Base-by-base conservation (phyloP, 2,329 filamentous ascomycete species). In the Moelleriella libera region DNA sequence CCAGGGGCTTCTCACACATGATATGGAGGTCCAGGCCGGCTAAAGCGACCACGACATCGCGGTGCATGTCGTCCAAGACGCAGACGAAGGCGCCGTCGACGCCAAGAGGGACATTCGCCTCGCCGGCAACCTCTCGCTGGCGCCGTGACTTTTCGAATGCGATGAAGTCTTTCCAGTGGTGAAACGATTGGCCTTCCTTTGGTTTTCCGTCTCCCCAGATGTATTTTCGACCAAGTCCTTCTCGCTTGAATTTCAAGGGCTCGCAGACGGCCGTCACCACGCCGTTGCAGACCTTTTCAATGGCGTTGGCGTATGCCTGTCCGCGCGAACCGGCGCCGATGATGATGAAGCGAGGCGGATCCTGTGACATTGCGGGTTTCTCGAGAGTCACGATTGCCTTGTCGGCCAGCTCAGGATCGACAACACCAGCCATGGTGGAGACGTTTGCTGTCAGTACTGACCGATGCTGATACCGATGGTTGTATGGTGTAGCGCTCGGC, bases 1-100 rank as follows among this genome's bases (percentile, higher is more conserved):
- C 87, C 47, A 98, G 68, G 2, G 92, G 92, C 67, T 98, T 98
- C 71, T 98, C 92, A 62, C 88, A 94, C 72, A 96, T 85, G 53
- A 97, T 80, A 62, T 96, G 88, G 44, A 96, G 67, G 2, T 76
- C 60, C 69, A 82, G 66, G 10, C 76, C 76, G 1, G 85, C 82
- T 46, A 95, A 72, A 1, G 79, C 84, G 42, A 82, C 73, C 28
- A 95, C 76, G 44, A 90, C 87, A 48, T 88, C 82, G 45, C 80
- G 80, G 63, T 98, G 92, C 68, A 86, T 82, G 64, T 94, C 85
- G 63, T 98, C 92, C 8, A 90, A 72, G 2, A 94, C 88, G 62
- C 75, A 80, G 14, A 80, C 68, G 53, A 79, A 79, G 32, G 65
- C 74, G 6, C 73, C 82, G 51, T 84, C 80, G 2, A 85, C 71